Percentiles rank a stretch among this genome's conserved stretches.
Evolutionary conservation across 208 protist genomes (phyloP).

Genomic region (Crithidia bombi): DNA sequence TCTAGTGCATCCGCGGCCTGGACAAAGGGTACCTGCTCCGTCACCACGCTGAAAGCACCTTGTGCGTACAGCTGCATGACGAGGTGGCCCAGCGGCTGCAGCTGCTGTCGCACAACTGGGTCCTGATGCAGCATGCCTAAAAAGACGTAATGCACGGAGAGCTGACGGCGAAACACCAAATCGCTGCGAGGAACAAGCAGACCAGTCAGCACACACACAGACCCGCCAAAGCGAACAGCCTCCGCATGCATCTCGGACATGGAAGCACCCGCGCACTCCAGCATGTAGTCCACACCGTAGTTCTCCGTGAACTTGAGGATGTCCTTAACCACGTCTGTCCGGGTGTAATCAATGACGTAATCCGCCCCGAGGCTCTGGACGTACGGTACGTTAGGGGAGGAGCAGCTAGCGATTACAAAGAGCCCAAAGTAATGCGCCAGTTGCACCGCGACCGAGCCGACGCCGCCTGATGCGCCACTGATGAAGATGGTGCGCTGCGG

Average conservation of each 20-base stretch:
- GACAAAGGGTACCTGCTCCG: constrained; percentile 60
- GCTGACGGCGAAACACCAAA: constrained; percentile 62
- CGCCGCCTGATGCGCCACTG: constrained; percentile 72
- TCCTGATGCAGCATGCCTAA: constrained; percentile 46
- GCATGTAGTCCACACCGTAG: constrained; percentile 84
- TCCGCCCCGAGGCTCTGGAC: constrained; percentile 69
- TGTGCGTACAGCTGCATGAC: constrained; percentile 53
- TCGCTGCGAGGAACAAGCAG: constrained; percentile 33
- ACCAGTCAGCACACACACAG: constrained; percentile 62
- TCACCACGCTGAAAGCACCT: constrained; percentile 52
- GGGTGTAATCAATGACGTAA: constrained; percentile 75
- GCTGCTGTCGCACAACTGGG: constrained; percentile 38
- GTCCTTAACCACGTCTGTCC: constrained; percentile 48
- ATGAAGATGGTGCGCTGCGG: constrained; percentile 74
- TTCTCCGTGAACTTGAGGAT: constrained; percentile 56
- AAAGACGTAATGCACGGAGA: constrained; percentile 71
- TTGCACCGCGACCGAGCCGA: constrained; percentile 78
- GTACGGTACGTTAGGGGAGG: constrained; percentile 55
- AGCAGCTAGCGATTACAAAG: constrained; percentile 68
- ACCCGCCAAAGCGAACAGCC: constrained; percentile 69
- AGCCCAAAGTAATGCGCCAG: constrained; percentile 79
- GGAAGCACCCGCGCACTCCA: constrained; percentile 56
- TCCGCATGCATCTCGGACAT: constrained; percentile 49
- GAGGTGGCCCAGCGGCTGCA: constrained; percentile 44
- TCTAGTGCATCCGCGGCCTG: constrained; percentile 51